Evolutionary conservation across 495 filamentous ascomycete genomes (phyloP), one percentile per base, ranked within the genome.

Genomic region (Evernia prunastri): DNA sequence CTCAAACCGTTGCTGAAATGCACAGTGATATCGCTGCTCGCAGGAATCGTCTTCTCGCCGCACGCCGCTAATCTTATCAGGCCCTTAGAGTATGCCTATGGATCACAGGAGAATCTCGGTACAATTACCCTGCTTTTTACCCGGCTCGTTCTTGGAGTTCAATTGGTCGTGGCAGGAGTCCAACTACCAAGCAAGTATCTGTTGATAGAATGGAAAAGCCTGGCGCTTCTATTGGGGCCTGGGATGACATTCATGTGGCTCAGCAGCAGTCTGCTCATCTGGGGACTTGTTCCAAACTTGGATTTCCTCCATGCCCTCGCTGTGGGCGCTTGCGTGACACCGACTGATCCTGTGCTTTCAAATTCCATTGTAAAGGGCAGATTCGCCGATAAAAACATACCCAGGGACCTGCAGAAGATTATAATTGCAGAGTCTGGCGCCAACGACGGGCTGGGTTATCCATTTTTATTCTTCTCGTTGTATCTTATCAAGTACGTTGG

Each of bases 361-460:
- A 93, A 94, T 65, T 87, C 87, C 4, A 95, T 96, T 62, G 90
- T 96, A 54, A 96, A 96, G 77, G 92, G 92, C 47, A 92, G 89
- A 67, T 96, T 96, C 67, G 92, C 92, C 13, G 92, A 96, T 63
- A 88, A 91, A 68, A 89, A 96, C 75, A 86, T 96, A 20, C 91
- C 91, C 4, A 89, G 85, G 65, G 80, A 85, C 20, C 72, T 96
- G 66, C 91, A 95, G 78, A 84, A 86, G 61, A 91, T 96, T 63
- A 92, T 96, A 67, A 84, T 92, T 59, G 91, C 92, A 0, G 92
- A 97, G 76, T 91, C 88, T 0, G 93, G 92, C 4, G 89, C 91
- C 6, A 96, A 96, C 72, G 92, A 96, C 73, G 92, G 92, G 0
- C 81, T 97, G n/a, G 92, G 92, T 0, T 95, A 95, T 69, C 92